Base-by-base conservation (phyloP, 768 basidiomycete species). In the Terana coerulea region DNA sequence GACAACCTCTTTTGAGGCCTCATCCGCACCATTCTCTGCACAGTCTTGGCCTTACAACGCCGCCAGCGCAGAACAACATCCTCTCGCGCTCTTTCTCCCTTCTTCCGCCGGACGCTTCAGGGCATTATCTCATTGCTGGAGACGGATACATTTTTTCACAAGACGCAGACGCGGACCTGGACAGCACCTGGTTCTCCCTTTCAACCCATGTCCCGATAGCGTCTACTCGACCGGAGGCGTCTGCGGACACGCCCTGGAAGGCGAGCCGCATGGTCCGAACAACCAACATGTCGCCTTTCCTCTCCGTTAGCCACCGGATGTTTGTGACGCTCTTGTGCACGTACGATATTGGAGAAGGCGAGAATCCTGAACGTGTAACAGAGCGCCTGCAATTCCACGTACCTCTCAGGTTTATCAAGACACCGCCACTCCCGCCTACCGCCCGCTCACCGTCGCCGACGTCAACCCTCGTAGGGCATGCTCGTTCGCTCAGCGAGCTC, bases 171-270 rank as follows among this genome's bases (percentile, higher is more conserved):
- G 52, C 62, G 0, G 62, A 60, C 0, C 63, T 61, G 12, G 53
- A 61, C 25, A 52, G 28, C 47, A 72, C 72, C 10, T 88, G 85
- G 84, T 78, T 80, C 62, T 79, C 78, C 6, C 67, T 88, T 61
- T 76, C 83, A 39, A 72, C 76, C 17, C 63, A 66, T 19, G 64
- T 87, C n/a, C 81, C 81, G 0, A 72, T 85, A 55, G 58, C 68
- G 15, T 65, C 64, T 2, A 55, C 63, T 33, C 61, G 61, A 51
- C 45, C 55, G 34, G 57, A 71, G n/a, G 3, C 6, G 17, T 31
- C 45, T 22, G 11, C 17, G 31, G 31, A 46, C 29, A n/a, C n/a
- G n/a, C n/a, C n/a, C n/a, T 79, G 78, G 74, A 67, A 67, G 28
- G 71, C 73, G 6, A 39, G 62, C 24, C 58, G 66, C 14, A 60